phyloP scores from a whole-genome alignment of 352 stramenopile genomes.

The Globisporangium mamillatum region DNA sequence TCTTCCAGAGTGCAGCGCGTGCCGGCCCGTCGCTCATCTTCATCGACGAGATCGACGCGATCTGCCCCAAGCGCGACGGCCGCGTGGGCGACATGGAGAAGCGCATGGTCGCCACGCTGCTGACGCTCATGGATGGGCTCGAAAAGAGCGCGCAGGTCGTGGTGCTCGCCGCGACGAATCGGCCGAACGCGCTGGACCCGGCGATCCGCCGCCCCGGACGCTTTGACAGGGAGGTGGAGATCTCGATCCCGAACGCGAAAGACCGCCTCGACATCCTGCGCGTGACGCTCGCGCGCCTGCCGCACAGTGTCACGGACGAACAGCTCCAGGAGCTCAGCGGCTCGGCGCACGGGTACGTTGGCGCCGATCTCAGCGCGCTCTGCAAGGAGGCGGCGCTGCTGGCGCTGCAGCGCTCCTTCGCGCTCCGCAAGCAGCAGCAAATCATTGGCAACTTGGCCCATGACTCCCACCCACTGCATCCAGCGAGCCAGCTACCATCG shows the following conservation, averaged over 20 bases:
- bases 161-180: constrained; percentile 78
- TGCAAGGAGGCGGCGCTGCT: constrained; percentile 77
- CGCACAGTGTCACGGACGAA: constrained; percentile 69
- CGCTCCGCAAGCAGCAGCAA: background rate
- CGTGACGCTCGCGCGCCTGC: constrained; percentile 89
- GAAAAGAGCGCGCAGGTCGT: constrained; percentile 59
- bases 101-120: constrained; percentile 84
- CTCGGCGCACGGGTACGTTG: constrained; percentile 95
- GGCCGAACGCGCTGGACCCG: constrained; percentile 90
- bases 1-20: constrained; percentile 52
- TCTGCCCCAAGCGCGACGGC: constrained; percentile 84
- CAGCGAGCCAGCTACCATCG: constrained; percentile 22
- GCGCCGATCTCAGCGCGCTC: constrained; percentile 73
- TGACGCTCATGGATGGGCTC: constrained; percentile 90
- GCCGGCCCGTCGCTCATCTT: constrained; percentile 69
- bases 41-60: constrained; percentile 91
- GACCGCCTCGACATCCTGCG: constrained; percentile 93
- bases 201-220: constrained; percentile 92
- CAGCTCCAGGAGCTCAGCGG: constrained; percentile 90
- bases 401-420: constrained; percentile 54
- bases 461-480: constrained; percentile 6
- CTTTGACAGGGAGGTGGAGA: constrained; percentile 97
- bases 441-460: background rate
- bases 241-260: constrained; percentile 92
- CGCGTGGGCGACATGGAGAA: constrained; percentile 80